Conservation (phyloP, 352 stramenopile genomes). For the Peronospora tabacina region DNA sequence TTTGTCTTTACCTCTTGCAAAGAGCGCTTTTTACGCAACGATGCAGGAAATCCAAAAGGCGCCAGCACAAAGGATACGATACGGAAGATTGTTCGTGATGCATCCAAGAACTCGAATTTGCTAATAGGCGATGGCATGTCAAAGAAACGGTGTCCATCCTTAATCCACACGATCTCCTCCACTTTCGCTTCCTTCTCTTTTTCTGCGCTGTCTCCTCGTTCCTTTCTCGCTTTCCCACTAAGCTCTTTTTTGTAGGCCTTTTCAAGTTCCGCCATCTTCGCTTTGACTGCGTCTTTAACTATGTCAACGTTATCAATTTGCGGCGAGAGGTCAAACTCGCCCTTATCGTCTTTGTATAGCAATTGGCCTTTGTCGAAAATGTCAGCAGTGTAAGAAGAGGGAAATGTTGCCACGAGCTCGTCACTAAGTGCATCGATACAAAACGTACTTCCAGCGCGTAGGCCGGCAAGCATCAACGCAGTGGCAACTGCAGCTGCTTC, state of each 20-base stretch:
- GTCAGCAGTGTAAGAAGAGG: slow-evolving; percentile 27
- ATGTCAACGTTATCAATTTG: slow-evolving; percentile 2
- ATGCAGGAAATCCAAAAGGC: slow-evolving; percentile 63
- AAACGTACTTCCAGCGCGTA: slow-evolving; percentile 31
- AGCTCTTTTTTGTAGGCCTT: slow-evolving; percentile 43
- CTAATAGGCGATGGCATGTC: slow-evolving; percentile 69
- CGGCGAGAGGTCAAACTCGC: slow-evolving; percentile 56
- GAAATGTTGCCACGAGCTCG: slow-evolving; percentile 32
- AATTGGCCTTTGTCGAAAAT: slow-evolving; percentile 44
- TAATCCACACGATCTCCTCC: slow-evolving; percentile 44
- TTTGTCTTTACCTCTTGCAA: slow-evolving; percentile 67
- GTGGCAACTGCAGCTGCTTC: slow-evolving; percentile 63
- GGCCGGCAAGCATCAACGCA: slow-evolving; percentile 37
- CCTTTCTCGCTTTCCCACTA: slow-evolving; percentile 31
- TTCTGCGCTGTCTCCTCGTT: slow-evolving; percentile 13
- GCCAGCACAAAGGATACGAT: slow-evolving; percentile 76
- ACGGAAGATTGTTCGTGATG: slow-evolving; percentile 61
- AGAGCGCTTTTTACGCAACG: slow-evolving; percentile 47
- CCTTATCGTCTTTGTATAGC: slow-evolving; percentile 37
- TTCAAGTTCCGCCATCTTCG: slow-evolving; percentile 25
- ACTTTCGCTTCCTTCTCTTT: slow-evolving; percentile 19
- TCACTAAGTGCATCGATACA: slow-evolving; percentile 36
- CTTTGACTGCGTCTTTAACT: slow-evolving; percentile 4
- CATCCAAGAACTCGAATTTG: slow-evolving; percentile 58
- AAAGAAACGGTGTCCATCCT: slow-evolving; percentile 59